Base-by-base conservation (phyloP, 192 early-diverging fungal genomes). In the Coemansia sp. region DNA sequence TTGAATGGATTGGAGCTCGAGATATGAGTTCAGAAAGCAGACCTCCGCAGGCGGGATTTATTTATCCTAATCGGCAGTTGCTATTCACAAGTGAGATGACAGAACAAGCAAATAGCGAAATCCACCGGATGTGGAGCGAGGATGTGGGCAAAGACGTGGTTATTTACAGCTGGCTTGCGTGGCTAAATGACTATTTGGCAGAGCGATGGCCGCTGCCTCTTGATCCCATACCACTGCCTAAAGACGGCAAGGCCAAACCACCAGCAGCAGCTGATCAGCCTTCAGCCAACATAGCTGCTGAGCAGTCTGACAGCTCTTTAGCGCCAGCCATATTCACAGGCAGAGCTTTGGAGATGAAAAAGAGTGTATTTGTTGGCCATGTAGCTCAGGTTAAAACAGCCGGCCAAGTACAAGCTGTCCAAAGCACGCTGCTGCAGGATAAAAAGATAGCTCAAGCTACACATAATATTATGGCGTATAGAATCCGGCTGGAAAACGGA, bases 391-490 rank as follows among this genome's bases (percentile, higher is more conserved):
- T 72, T 1, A 20, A 82, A 5, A 77, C 58, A 4, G 82, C 70
- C 47, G 57, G 91, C 38, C 87, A 88, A 21, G 72, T 83, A 11
- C 62, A 52, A 9, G 76, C 79, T 13, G 72, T 88, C 28, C 59
- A 53, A 8, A 55, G 57, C 14, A 20, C 55, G 46, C 80, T 78
- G 41, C 65, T 87, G 59, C 76, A 81, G 44, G 84, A 94, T 65
- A 90, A 84, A 59, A 87, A 85, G 43, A 86, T 94, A 33, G 83
- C 87, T 4, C 82, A 84, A 54, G 93, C 94, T 0, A 91, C 94
- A 2, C 94, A 97, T 77, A 93, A 93, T 61, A 95, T 95, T 31
- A 62, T 86, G 53, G 94, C 94, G 1, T 97, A 91, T 60, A 85
- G 93, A 7, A 85, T 96, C 42, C 73, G 78, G 13, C 50, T 84